phyloP scores from a whole-genome alignment of 202 grass and related monocot species.

The Hordeum pubiflorum region DNA sequence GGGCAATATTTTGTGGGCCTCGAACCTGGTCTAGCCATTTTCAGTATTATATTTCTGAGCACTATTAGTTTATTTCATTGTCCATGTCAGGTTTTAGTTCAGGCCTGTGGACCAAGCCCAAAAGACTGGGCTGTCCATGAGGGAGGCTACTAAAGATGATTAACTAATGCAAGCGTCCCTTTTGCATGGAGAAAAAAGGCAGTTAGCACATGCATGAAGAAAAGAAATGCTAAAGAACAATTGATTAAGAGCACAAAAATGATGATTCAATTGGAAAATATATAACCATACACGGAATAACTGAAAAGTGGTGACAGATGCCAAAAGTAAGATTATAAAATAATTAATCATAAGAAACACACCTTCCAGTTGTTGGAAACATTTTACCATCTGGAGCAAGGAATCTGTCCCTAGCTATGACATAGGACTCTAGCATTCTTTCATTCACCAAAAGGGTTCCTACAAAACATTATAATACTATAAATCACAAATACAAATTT shows the following conservation, averaged over 20 bases:
- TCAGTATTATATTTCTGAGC: background rate
- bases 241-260: background rate
- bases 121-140: background rate
- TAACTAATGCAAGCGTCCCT: background rate
- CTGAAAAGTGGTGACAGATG: background rate
- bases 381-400: constrained; percentile 84
- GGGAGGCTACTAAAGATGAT: background rate
- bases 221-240: background rate
- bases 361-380: constrained; percentile 99
- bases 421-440: constrained; percentile 96
- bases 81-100: background rate
- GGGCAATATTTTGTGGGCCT: background rate
- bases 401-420: constrained; percentile 97
- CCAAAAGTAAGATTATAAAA: constrained; percentile 1
- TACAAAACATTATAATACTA: constrained; percentile 20
- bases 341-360: constrained; percentile 3
- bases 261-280: background rate
- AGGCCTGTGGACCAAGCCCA: background rate
- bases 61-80: background rate
- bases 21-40: background rate
- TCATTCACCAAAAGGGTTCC: constrained; percentile 97
- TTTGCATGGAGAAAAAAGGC: background rate
- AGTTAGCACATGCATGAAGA: background rate
- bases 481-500: background rate
- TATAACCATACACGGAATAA: background rate